Conservation (phyloP, 2,329 filamentous ascomycete species). For the Botrytis galanthina region DNA sequence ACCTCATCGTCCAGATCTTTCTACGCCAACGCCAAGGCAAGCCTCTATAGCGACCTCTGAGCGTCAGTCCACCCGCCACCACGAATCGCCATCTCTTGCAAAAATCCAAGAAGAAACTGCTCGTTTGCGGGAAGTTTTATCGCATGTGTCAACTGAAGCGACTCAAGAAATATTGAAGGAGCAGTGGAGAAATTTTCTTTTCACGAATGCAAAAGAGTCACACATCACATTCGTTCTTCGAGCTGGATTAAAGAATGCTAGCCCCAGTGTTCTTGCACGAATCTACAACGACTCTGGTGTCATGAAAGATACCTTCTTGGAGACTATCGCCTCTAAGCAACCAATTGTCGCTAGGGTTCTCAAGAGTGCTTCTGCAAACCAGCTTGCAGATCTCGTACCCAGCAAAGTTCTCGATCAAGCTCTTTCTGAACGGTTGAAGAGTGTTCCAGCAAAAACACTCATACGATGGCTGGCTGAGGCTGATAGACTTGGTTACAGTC, state of each 20-base stretch:
- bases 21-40: not conserved
- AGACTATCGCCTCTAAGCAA: constrained; percentile 23
- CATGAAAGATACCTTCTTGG: constrained; percentile 26
- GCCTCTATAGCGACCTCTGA: not conserved
- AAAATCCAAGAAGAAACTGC: constrained; percentile 28
- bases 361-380: constrained; percentile 17
- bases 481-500: constrained; percentile 33
- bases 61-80: not conserved
- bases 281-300: constrained; percentile 29
- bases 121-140: constrained; percentile 27
- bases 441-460: constrained; percentile 28
- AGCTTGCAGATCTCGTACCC: constrained; percentile 26
- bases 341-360: constrained; percentile 28
- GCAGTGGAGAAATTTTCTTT: constrained; percentile 31
- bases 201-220: constrained; percentile 26
- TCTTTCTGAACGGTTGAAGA: constrained; percentile 26
- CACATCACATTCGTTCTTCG: constrained; percentile 34
- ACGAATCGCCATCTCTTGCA: not conserved
- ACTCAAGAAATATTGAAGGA: constrained; percentile 29
- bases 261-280: constrained; percentile 25
- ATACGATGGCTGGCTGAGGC: constrained; percentile 33
- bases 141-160: constrained; percentile 27
- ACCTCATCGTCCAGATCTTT: not conserved
- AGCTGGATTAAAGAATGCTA: constrained; percentile 34
- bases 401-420: constrained; percentile 29